phyloP scores from a whole-genome alignment of 805 yeast genomes.

The Saccharomycopsis guyanensis region DNA sequence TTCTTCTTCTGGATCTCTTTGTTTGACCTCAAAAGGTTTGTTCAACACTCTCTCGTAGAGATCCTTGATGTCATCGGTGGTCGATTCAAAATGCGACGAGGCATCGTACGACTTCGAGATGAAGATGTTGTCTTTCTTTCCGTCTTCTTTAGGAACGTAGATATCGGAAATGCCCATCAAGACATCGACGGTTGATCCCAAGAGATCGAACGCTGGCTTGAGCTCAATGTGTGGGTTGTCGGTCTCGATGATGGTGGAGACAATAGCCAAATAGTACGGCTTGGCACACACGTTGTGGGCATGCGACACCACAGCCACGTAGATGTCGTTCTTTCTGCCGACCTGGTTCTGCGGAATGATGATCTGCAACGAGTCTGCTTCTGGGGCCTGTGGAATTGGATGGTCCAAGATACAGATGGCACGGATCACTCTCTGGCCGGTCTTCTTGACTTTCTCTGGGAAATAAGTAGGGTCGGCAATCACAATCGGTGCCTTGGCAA shows the following conservation, averaged over 20 bases:
- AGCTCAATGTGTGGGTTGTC: conserved; percentile 74
- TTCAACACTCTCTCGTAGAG: conserved; percentile 88
- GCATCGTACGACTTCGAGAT: conserved; percentile 90
- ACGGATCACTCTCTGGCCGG: conserved; percentile 69
- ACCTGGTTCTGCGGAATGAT: conserved; percentile 96
- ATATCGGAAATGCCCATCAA: conserved; percentile 92
- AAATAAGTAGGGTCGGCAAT: conserved; percentile 98
- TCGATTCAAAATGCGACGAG: conserved; percentile 88
- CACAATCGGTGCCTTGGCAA: conserved; percentile 84
- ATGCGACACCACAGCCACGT: conserved; percentile 82
- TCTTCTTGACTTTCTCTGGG: conserved; percentile 69
- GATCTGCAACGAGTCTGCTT: conserved; percentile 85
- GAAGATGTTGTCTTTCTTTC: conserved; percentile 68
- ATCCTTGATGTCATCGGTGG: conserved; percentile 96
- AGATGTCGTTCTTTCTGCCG: conserved; percentile 87
- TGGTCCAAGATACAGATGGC: conserved; percentile 87
- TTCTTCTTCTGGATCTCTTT: conserved; percentile 62
- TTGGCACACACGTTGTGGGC: conserved; percentile 86
- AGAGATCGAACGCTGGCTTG: conserved; percentile 86
- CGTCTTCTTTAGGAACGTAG: conserved; percentile 82
- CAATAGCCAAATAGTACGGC: conserved; percentile 87
- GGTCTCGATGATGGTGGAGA: conserved; percentile 91
- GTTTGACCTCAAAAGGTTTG: conserved; percentile 78
- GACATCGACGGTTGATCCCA: conserved; percentile 67
- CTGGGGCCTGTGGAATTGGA: conserved; percentile 74